Evolutionary conservation across 331 rosid species (phyloP), one percentile per base, ranked within the genome.

Genomic region (Arachis monticola): DNA sequence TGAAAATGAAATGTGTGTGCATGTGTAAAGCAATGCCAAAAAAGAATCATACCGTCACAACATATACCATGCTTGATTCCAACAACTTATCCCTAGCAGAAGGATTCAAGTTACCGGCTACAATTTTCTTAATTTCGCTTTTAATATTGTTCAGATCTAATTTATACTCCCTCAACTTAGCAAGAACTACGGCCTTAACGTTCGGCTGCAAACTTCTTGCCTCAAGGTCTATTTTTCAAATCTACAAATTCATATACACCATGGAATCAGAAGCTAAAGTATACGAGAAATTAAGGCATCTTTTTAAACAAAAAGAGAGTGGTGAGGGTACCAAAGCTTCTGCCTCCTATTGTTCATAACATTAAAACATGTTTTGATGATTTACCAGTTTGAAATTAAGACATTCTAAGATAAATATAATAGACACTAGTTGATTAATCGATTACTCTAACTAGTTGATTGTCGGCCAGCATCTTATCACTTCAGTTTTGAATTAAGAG

Each of bases 121-220:
- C 80, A 58, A 87, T 85, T 79, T 86, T 87, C 80, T 89, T 89
- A 52, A 83, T 83, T 82, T 89, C 90, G 14, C 74, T 85, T 82
- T 89, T 92, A 80, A 89, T 81, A 78, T 81, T 86, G 78, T 89
- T 92, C 55, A 92, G 85, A 77, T 92, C 97, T 50, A 93, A 87
- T 82, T 91, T 91, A 68, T 91, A 91, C 71, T 89, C 97, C 81
- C 97, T 31, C 69, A 88, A 72, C 77, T 86, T 86, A 10, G 89
- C 82, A 75, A 86, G 91, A 64, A 84, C 82, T 68, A 72, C 79
- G 52, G 78, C 88, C 79, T 83, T 88, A 5, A 63, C 56, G 8
- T 86, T 80, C 22, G 91, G 88, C 77, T 82, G 91, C 80, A 89
- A 69, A 77, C 88, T 86, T 79, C 93, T 84, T 8, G 89, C 91